Base-by-base conservation (phyloP, 176 grass and related monocot species). In the Aegilops speltoides region DNA sequence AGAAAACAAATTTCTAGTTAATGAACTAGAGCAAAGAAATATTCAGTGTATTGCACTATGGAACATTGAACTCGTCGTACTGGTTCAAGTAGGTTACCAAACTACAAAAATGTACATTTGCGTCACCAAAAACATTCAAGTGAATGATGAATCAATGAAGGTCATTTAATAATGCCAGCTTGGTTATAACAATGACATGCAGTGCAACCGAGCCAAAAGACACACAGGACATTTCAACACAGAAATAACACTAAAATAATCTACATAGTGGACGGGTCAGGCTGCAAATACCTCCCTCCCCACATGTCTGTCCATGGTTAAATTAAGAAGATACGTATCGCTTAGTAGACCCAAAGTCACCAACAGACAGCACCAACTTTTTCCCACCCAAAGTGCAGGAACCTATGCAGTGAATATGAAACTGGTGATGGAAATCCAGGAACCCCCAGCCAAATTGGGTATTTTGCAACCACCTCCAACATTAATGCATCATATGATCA, bases 271-370 rank as follows among this genome's bases (percentile, higher is more conserved):
- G 37, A 23, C 10, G 4, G 68, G 68, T 88, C 92, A 89, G 37
- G 92, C 89, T 79, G 85, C 92, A 25, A 90, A 89, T 80, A 93
- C 92, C 68, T 97, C 90, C 85, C 92, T 93, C 92, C 89, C 94
- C 22, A 95, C 86, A 48, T 88, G 92, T 82, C 81, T 92, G 36
- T 97, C 92, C 89, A 94, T 94, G 59, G 89, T 87, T 46, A 97
- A 83, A 87, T 91, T 93, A 23, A 95, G 86, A 82, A 93, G 88
- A 82, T 89, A 93, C 29, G 89, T 93, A 66, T 93, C 91, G 82
- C 89, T 95, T 38, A 95, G 87, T 43, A 95, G 91, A 76, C 87
- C 89, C 90, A 50, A 93, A 94, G 82, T 97, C 92, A 46, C 95
- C 95, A 80, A 93, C 90, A 77, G 92, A 94, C 79, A 94, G 86